Evolutionary conservation across 257 asterid genomes (phyloP).

Genomic region (Paulownia fortunei): DNA sequence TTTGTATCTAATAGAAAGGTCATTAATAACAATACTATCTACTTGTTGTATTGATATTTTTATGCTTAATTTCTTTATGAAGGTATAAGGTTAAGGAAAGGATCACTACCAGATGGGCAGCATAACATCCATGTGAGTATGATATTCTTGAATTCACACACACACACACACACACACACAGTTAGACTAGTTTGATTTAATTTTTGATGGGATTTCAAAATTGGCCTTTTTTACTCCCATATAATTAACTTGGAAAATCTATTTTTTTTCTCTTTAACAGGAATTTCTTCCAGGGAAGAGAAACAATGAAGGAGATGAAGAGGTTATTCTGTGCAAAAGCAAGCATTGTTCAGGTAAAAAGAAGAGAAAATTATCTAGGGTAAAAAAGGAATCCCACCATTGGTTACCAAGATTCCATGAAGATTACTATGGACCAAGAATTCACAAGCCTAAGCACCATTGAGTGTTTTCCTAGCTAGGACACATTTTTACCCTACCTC

Average conservation of each 20-base stretch:
- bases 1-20: not conserved
- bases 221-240: not conserved
- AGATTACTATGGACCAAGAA: slow-evolving; percentile 80
- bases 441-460: slow-evolving; percentile 72
- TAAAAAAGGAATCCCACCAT: slow-evolving; percentile 55
- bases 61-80: slow-evolving; percentile 13
- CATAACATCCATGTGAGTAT: slow-evolving; percentile 46
- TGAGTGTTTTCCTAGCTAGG: slow-evolving; percentile 16
- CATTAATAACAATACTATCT: not conserved
- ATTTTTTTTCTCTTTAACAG: slow-evolving; percentile 21
- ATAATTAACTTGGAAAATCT: not conserved
- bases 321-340: slow-evolving; percentile 24
- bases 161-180: not conserved
- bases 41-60: not conserved
- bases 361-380: slow-evolving; percentile 53
- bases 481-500: not conserved
- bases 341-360: slow-evolving; percentile 57
- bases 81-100: slow-evolving; percentile 56
- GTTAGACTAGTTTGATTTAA: not conserved
- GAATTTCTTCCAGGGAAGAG: slow-evolving; percentile 26
- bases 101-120: slow-evolving; percentile 24
- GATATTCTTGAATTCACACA: not conserved
- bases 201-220: not conserved
- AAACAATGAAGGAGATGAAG: slow-evolving; percentile 32
- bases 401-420: slow-evolving; percentile 87